Percentiles rank a stretch among this genome's conserved stretches.
These are phyloP conservation scores for Mayamaea pseudoterrestris DNA, from an alignment of 108 stramenopile genomes.

Conservation along the genomic window DNA sequence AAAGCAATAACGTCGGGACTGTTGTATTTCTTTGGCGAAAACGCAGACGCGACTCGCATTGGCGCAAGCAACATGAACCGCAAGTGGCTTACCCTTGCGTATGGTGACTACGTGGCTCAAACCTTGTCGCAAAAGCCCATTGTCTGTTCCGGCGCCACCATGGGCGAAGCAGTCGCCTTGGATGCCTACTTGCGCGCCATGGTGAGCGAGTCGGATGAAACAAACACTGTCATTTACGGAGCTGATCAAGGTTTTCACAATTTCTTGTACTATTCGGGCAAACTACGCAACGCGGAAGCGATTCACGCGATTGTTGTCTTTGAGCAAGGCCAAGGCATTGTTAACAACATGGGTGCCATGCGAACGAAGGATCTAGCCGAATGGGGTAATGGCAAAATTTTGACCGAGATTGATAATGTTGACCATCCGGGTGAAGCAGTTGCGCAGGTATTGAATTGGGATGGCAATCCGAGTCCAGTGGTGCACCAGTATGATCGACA, in stretches of 20 bases:
- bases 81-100: conserved; percentile 35
- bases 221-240: conserved; percentile 30
- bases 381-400: conserved; percentile 28
- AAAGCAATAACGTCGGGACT: conserved; percentile 13
- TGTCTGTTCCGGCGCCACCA: conserved; percentile 41
- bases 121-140: conserved; percentile 29
- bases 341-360: conserved; percentile 52
- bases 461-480: conserved; percentile 26
- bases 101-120: conserved; percentile 21
- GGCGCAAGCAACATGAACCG: conserved; percentile 28
- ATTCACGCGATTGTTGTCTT: conserved; percentile 29
- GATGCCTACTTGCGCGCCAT: conserved; percentile 41
- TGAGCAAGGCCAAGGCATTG: conserved; percentile 37
- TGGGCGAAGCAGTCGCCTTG: conserved; percentile 44
- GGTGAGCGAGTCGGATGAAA: conserved; percentile 39
- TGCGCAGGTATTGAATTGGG: conserved; percentile 31
- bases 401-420: conserved; percentile 13
- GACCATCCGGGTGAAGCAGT: too few species aligned
- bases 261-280: conserved; percentile 37
- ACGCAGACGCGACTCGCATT: conserved; percentile 36
- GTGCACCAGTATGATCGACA: conserved; percentile 57
- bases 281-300: conserved; percentile 17
- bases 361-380: conserved; percentile 16
- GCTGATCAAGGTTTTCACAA: conserved; percentile 64
- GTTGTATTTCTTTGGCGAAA: conserved; percentile 35